Evolutionary conservation across 805 yeast species (phyloP).

Genomic region (Candida koratica): DNA sequence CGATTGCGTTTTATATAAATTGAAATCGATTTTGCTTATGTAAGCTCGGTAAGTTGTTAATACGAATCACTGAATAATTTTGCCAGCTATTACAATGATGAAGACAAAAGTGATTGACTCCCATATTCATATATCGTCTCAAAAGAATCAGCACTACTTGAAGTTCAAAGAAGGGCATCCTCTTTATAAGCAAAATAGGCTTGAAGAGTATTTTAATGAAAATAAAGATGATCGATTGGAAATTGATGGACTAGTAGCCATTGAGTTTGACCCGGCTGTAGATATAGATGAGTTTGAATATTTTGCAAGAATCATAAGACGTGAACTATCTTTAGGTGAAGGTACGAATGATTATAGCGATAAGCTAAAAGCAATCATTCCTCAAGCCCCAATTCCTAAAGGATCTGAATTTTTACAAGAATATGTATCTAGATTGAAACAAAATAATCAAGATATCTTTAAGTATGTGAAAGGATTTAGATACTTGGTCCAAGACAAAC

Average conservation of each 20-base stretch:
- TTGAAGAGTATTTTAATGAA: constrained; percentile 23
- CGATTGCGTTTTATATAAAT: too few relatives aligned
- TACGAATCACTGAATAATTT: too few relatives aligned
- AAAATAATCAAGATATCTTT: constrained; percentile 9
- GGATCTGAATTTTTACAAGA: constrained; percentile 23
- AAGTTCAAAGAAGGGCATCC: constrained; percentile 30
- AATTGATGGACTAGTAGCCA: constrained; percentile 27
- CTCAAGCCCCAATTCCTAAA: constrained; percentile 43
- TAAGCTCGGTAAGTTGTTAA: too few relatives aligned
- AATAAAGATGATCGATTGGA: constrained; percentile 8
- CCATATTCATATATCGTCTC: constrained; percentile 36
- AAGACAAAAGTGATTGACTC: constrained; percentile 23
- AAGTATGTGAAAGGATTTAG: constrained; percentile 37
- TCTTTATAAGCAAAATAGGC: constrained; percentile 20
- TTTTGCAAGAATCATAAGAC: constrained; percentile 15
- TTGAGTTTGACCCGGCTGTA: constrained; percentile 32
- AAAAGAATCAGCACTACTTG: constrained; percentile 18
- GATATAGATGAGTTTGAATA: constrained; percentile 18
- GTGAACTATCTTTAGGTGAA: constrained; percentile 11
- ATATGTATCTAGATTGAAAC: constrained; percentile 15
- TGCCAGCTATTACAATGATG: too few relatives aligned
- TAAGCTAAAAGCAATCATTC: constrained; percentile 30
- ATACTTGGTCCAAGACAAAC: constrained; percentile 42
- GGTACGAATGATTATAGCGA: constrained; percentile 11
- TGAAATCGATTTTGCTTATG: too few relatives aligned